Conservation (phyloP, 805 yeast species). For the Yamadazyma takamatsuzukensis region DNA sequence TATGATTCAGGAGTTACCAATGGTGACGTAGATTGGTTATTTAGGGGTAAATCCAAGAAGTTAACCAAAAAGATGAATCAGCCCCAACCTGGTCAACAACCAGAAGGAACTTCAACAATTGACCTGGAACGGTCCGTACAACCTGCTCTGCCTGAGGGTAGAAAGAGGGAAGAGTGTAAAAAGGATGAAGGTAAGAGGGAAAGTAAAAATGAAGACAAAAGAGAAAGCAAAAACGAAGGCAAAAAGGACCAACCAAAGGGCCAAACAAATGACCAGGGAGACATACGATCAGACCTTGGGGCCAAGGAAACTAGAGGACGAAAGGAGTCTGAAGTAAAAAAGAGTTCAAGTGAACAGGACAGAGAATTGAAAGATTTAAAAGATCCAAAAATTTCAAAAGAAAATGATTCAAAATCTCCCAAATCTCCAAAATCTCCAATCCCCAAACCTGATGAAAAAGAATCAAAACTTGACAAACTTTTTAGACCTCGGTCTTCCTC, state of each 20-base stretch:
- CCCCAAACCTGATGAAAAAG: slow-evolving; percentile 1
- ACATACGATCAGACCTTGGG: too few relatives aligned
- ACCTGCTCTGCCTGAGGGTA: too few relatives aligned
- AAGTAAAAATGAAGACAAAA: too few relatives aligned
- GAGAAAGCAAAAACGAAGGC: slow-evolving; percentile 1
- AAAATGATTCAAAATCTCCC: neutral
- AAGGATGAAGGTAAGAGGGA: slow-evolving; percentile 15
- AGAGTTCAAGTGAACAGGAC: neutral
- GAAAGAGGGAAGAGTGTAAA: slow-evolving; percentile 8
- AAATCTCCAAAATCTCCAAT: neutral
- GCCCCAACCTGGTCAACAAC: neutral
- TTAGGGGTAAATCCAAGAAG: slow-evolving; percentile 70
- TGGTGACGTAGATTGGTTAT: slow-evolving; percentile 83
- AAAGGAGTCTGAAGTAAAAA: neutral
- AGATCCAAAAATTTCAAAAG: slow-evolving; percentile 1
- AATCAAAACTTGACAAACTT: slow-evolving; percentile 11
- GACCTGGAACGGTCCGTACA: slow-evolving; percentile 4
- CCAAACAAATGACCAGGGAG: too few relatives aligned
- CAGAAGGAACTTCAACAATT: slow-evolving; percentile 2
- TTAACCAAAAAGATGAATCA: slow-evolving; percentile 41
- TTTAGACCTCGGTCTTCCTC: slow-evolving; percentile 12
- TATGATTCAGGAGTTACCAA: slow-evolving; percentile 55
- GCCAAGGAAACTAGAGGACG: neutral
- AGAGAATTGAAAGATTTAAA: neutral
- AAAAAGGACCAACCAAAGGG: neutral